A percentile compares a stretch with the other conserved stretches of the same genome.
Conservation (phyloP, 1,284 basidiomycete genomes). For the Afroboletus lepidellus region DNA sequence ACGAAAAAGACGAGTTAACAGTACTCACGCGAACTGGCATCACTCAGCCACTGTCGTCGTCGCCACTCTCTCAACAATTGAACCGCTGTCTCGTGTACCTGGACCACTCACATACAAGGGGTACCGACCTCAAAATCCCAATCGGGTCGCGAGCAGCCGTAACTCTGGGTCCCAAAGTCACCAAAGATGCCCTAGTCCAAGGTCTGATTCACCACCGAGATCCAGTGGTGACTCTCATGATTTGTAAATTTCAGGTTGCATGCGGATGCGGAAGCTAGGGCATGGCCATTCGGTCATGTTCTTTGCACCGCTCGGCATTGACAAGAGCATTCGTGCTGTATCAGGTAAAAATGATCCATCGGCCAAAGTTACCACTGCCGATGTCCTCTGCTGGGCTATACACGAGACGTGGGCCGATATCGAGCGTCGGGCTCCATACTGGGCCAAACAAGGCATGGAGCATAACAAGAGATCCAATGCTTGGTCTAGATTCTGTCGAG, state of each 20-base stretch:
- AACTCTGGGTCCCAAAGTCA: neutral
- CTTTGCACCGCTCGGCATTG: too few species aligned
- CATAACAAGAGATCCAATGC: neutral
- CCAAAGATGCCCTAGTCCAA: neutral
- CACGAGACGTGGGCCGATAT: neutral
- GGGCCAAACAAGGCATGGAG: neutral
- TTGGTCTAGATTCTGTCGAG: neutral
- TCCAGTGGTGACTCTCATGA: neutral
- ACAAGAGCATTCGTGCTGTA: too few species aligned
- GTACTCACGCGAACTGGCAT: too few species aligned
- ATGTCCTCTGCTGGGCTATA: too few species aligned
- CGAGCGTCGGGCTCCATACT: neutral
- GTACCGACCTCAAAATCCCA: neutral
- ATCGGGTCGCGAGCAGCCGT: neutral
- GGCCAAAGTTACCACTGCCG: too few species aligned
- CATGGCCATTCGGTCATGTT: too few species aligned
- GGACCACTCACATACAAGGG: neutral
- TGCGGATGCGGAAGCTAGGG: too few species aligned
- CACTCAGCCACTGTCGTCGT: neutral
- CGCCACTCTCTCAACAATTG: neutral
- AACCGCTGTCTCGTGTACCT: neutral
- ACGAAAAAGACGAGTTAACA: too few species aligned
- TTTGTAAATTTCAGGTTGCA: neutral
- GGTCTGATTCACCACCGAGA: too few species aligned
- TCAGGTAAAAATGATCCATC: too few species aligned